Percentiles rank a stretch among this genome's conserved stretches.
Conservation (phyloP, 169 alveolate genomes). For the Plasmodium fragile region DNA sequence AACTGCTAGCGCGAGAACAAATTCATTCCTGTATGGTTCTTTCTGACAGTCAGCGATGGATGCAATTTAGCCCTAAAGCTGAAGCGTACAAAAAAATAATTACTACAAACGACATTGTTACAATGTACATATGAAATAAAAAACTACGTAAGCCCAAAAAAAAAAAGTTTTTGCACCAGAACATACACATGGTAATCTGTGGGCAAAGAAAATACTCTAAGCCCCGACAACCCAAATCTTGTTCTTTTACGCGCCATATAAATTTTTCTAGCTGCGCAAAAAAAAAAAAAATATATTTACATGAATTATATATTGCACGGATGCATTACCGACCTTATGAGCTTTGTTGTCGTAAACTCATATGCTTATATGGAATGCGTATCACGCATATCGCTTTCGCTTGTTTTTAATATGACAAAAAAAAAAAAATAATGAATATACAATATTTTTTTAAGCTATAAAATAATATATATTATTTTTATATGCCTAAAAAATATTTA, state of each 20-base stretch:
- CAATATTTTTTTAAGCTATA: not conserved
- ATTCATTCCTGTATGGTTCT: not conserved
- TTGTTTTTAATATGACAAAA: not conserved
- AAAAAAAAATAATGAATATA: not conserved
- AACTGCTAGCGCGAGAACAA: not conserved
- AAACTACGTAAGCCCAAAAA: not conserved
- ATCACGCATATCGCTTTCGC: not conserved
- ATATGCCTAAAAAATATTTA: constrained; percentile 6
- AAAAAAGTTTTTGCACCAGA: not conserved
- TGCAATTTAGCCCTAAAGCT: not conserved
- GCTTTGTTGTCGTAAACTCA: not conserved
- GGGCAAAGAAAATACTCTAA: not conserved
- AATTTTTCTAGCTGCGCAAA: not conserved
- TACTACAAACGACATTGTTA: not conserved
- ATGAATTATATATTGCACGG: not conserved
- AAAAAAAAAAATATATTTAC: not conserved
- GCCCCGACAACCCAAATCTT: not conserved
- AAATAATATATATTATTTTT: too few relatives aligned
- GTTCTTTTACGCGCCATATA: not conserved
- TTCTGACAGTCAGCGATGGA: not conserved
- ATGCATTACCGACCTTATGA: not conserved
- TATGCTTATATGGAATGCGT: not conserved
- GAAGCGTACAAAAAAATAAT: not conserved
- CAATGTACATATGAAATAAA: not conserved
- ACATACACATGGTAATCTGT: not conserved